Conservation (phyloP, 352 stramenopile genomes). For the Phytophthora cactorum region DNA sequence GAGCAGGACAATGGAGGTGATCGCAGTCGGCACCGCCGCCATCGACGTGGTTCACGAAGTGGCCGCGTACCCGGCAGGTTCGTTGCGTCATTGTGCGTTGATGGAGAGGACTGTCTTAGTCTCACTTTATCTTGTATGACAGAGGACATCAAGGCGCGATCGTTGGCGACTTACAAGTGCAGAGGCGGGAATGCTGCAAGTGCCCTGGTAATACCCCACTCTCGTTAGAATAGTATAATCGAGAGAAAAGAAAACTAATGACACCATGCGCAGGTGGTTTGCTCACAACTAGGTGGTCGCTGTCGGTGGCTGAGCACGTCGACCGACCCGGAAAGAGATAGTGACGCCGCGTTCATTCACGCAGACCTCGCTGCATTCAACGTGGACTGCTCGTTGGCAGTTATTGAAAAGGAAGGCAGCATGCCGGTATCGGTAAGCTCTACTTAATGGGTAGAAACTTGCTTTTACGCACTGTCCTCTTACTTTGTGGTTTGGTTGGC, state of each 20-base stretch:
- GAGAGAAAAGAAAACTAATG: not conserved
- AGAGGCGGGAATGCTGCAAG: slow-evolving; percentile 77
- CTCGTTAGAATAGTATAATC: not conserved
- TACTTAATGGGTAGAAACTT: not conserved
- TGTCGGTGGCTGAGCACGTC: slow-evolving; percentile 73
- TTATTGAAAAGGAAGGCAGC: slow-evolving; percentile 46
- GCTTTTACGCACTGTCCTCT: not conserved
- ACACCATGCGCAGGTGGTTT: slow-evolving; percentile 45
- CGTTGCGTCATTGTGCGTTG: not conserved
- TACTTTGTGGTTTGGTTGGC: slow-evolving; percentile 1
- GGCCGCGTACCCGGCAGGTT: slow-evolving; percentile 61
- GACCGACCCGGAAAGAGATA: slow-evolving; percentile 56
- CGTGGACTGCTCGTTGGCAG: slow-evolving; percentile 53
- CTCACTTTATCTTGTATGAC: not conserved
- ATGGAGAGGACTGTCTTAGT: not conserved
- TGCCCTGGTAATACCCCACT: slow-evolving; percentile 48
- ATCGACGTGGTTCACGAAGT: slow-evolving; percentile 79
- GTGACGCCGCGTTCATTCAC: slow-evolving; percentile 61
- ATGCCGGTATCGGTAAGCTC: slow-evolving; percentile 69
- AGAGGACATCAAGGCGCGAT: slow-evolving; percentile 57
- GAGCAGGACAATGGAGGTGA: slow-evolving; percentile 46
- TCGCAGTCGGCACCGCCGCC: slow-evolving; percentile 74
- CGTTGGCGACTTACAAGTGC: slow-evolving; percentile 55
- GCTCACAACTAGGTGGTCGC: slow-evolving; percentile 54
- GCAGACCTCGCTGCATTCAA: slow-evolving; percentile 48